Evolutionary conservation across 164 flowering plant species (phyloP).

Genomic region (Dillenia turbinata): DNA sequence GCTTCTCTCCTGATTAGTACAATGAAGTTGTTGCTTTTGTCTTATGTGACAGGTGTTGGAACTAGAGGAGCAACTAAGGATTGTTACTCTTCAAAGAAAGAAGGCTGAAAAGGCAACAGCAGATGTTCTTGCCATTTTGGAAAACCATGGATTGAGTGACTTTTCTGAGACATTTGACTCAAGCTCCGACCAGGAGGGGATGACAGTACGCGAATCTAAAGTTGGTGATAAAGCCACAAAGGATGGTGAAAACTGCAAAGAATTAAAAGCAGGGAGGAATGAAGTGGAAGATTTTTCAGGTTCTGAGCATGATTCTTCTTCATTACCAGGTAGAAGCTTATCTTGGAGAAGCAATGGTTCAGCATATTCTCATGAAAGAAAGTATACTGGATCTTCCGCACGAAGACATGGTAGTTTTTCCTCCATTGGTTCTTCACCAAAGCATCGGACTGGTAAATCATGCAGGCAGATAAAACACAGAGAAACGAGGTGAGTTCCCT

Average conservation of each 20-base stretch:
- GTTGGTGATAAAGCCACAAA: conserved; percentile 20
- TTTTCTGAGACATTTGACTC: conserved; percentile 54
- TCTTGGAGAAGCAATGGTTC: conserved; percentile 70
- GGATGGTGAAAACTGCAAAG: conserved; percentile 26
- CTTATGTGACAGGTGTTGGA: conserved; percentile 47
- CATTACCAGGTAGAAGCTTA: conserved; percentile 47
- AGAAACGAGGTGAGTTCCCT: conserved; percentile 42
- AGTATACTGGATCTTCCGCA: conserved; percentile 25
- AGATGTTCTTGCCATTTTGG: conserved; percentile 73
- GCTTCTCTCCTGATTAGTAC: not conserved
- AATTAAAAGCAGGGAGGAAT: conserved; percentile 21
- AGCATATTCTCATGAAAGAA: conserved; percentile 34
- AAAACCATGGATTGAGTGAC: conserved; percentile 54
- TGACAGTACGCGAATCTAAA: conserved; percentile 22
- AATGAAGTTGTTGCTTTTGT: not conserved
- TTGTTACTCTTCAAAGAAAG: conserved; percentile 65
- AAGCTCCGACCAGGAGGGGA: conserved; percentile 50
- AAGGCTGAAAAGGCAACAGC: conserved; percentile 78
- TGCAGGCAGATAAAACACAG: conserved; percentile 68
- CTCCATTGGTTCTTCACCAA: conserved; percentile 40
- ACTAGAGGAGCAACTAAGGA: conserved; percentile 74
- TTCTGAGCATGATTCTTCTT: conserved; percentile 48
- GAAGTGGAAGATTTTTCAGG: conserved; percentile 35
- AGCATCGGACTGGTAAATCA: conserved; percentile 54
- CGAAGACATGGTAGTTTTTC: conserved; percentile 42